phyloP scores from a whole-genome alignment of 2,329 filamentous ascomycete genomes.

The Fusarium tjaetaba region DNA sequence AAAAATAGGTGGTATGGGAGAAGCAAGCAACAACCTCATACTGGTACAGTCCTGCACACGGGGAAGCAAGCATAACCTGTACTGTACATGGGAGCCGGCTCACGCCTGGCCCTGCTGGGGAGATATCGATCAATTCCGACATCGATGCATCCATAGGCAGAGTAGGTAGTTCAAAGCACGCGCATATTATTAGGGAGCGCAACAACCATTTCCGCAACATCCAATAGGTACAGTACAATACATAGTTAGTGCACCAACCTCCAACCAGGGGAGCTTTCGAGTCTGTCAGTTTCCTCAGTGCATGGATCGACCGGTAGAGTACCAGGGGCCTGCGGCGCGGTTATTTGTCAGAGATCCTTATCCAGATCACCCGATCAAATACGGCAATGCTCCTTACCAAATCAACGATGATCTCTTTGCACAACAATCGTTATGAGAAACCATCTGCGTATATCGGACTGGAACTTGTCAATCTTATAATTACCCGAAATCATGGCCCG shows the following conservation, averaged over 20 bases:
- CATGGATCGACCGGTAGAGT: conserved; percentile 34
- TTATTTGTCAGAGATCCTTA: conserved; percentile 24
- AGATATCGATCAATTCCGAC: conserved; percentile 4
- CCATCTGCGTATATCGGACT: neutral
- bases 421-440: neutral
- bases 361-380: conserved; percentile 18
- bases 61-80: neutral
- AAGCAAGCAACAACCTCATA: conserved; percentile 2
- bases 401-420: neutral
- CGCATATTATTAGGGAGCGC: conserved; percentile 7
- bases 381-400: conserved; percentile 14
- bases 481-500: neutral
- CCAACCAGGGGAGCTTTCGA: conserved; percentile 16
- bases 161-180: neutral
- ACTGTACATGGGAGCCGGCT: neutral
- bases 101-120: conserved; percentile 1
- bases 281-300: conserved; percentile 28
- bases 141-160: conserved; percentile 14
- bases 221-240: neutral
- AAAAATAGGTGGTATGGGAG: conserved; percentile 11
- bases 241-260: neutral
- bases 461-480: neutral
- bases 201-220: neutral
- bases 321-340: conserved; percentile 23
- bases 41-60: neutral